Base-by-base conservation (phyloP, 2,329 filamentous ascomycete species). In the Colletotrichum sojae region DNA sequence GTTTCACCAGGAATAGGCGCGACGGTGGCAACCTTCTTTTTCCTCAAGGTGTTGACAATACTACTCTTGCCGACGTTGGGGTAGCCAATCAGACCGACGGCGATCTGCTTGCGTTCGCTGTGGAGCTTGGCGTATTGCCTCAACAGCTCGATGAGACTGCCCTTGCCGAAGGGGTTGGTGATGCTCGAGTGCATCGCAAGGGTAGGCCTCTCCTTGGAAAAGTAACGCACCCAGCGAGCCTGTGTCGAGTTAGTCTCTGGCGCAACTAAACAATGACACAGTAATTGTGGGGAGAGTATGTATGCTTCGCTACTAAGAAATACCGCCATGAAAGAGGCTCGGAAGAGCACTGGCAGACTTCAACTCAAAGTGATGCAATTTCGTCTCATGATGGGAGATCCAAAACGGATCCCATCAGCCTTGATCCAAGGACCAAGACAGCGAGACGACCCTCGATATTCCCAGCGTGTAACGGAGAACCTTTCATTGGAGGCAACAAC, bases 261-360 rank as follows among this genome's bases (percentile, higher is more conserved):
- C 62, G 62, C 56, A 70, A 36, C 31, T 36, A 36, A 55, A 66
- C 9, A 48, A 67, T 36, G 48, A 63, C 51, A 65, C 53, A 43
- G 45, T 69, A 15, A 16, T 71, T 76, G 73, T 54, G 31, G 2
- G 73, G 59, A 73, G 65, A 73, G 77, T 75, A 83, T 86, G 84
- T 99, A 89, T 95, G 95, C 92, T 92, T 93, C 93, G 92, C 94
- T 92, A 98, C 96, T 99, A 99, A 97, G 96, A 98, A 93, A 86
- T 70, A 88, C 88, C 89, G 89, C 92, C 90, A 95, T 54, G n/a
- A 22, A 22, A 49, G 40, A 71, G 65, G 69, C 61, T 71, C 63
- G 18, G 16, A 79, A 80, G 76, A 85, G 88, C 83, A 86, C 89
- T 89, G 89, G 88, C 89, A 90, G 89, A 86, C 86, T 92, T 98